These are phyloP conservation scores for Canavalia ensiformis DNA, from an alignment of 306 rosid species.

Conservation along the genomic window DNA sequence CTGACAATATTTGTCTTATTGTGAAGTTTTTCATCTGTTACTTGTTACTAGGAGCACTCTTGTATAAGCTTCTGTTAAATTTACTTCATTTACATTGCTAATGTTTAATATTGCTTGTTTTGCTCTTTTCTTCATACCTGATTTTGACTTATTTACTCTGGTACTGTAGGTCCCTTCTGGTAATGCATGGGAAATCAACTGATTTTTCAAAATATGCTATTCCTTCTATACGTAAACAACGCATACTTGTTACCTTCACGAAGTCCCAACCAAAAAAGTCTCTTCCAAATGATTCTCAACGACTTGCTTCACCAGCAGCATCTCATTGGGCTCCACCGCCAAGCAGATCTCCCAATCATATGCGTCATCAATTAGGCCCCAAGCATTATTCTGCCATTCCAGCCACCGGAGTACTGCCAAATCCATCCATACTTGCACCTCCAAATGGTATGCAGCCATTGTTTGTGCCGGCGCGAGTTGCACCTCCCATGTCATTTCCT, in stretches of 20 bases:
- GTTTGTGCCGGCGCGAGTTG: conserved; percentile 63
- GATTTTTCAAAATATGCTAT: conserved; percentile 75
- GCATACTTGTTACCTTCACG: conserved; percentile 72
- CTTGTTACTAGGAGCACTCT: neutral
- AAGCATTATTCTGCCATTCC: conserved; percentile 63
- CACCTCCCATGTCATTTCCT: conserved; percentile 69
- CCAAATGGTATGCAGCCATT: conserved; percentile 70
- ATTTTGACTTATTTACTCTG: conserved; percentile 28
- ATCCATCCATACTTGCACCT: conserved; percentile 65
- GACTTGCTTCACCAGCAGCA: conserved; percentile 52
- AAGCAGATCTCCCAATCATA: conserved; percentile 68
- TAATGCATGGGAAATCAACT: conserved; percentile 75
- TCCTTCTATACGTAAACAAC: conserved; percentile 73
- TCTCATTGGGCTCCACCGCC: conserved; percentile 72
- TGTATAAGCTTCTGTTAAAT: neutral
- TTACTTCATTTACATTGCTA: conserved; percentile 16
- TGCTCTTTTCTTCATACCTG: conserved; percentile 7
- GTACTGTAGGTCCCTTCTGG: conserved; percentile 65
- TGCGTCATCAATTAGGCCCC: conserved; percentile 65
- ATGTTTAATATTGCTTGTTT: neutral
- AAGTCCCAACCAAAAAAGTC: conserved; percentile 69
- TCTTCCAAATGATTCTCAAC: conserved; percentile 62
- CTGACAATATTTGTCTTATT: conserved; percentile 8
- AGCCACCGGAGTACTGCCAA: conserved; percentile 70
- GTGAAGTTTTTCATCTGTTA: neutral